Evolutionary conservation across 1,284 basidiomycete genomes (phyloP).

Genomic region (Trametes hirsuta): DNA sequence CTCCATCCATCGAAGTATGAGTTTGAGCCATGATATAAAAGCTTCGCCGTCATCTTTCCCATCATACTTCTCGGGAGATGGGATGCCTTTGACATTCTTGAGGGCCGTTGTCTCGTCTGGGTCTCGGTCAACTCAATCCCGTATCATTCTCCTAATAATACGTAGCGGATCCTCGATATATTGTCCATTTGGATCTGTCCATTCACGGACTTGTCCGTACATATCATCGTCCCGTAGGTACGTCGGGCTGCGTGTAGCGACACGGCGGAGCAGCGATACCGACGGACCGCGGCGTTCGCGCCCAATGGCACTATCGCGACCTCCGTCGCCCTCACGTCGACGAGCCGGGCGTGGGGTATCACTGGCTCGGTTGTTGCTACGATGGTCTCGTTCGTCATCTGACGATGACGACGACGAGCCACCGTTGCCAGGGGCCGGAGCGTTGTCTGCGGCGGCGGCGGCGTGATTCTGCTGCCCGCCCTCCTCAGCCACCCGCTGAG

Average conservation of each 20-base stretch:
- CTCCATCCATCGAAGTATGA: not conserved
- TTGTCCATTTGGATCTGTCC: not conserved
- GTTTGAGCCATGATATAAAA: constrained; percentile 1
- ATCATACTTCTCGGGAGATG: not conserved
- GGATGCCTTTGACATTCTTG: not conserved
- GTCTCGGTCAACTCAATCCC: not conserved
- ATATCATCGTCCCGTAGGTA: not conserved
- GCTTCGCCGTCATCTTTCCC: not conserved
- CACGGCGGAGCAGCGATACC: no score
- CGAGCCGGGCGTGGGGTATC: no score
- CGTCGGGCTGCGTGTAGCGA: not conserved
- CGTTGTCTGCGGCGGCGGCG: not conserved
- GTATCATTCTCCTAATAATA: not conserved
- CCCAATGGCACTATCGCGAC: no score
- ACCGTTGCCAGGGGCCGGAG: not conserved
- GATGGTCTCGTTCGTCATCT: no score
- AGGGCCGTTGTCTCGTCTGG: not conserved
- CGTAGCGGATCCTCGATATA: not conserved
- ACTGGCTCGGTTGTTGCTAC: no score
- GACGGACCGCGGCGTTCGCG: no score
- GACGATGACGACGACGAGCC: no score
- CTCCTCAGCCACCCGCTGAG: not conserved
- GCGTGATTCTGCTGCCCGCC: not conserved
- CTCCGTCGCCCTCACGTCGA: no score
- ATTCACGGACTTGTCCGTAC: not conserved